Conservation (phyloP, 208 protist species). For the Entamoeba moshkovskii region DNA sequence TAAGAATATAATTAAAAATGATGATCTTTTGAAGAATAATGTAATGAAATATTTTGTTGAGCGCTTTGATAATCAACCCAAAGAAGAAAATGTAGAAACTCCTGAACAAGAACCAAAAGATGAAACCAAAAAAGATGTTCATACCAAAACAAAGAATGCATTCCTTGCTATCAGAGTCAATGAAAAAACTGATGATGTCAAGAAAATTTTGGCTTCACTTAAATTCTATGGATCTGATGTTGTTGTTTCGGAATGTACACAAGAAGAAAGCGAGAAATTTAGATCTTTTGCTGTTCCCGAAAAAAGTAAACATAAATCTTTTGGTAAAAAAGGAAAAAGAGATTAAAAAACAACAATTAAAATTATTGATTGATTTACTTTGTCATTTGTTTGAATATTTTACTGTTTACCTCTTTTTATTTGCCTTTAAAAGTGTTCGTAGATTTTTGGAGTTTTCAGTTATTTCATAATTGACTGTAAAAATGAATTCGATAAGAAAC, state of each 20-base stretch:
- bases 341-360: too few species aligned
- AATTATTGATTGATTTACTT: too few species aligned
- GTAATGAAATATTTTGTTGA: background rate
- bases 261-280: background rate
- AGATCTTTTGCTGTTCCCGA: background rate
- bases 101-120: background rate
- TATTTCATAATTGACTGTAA: too few species aligned
- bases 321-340: background rate
- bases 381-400: too few species aligned
- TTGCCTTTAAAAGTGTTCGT: too few species aligned
- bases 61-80: background rate
- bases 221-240: background rate
- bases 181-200: background rate
- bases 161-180: background rate
- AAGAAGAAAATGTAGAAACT: background rate
- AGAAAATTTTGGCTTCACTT: background rate
- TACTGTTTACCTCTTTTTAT: too few species aligned
- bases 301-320: background rate
- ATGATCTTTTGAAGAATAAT: background rate
- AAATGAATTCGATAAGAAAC: too few species aligned
- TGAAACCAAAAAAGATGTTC: background rate
- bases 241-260: background rate
- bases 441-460: too few species aligned
- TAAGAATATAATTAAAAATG: background rate
- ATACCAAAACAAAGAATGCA: background rate